phyloP scores from a whole-genome alignment of 2,329 filamentous ascomycete species.

The Leptographium procerum region DNA sequence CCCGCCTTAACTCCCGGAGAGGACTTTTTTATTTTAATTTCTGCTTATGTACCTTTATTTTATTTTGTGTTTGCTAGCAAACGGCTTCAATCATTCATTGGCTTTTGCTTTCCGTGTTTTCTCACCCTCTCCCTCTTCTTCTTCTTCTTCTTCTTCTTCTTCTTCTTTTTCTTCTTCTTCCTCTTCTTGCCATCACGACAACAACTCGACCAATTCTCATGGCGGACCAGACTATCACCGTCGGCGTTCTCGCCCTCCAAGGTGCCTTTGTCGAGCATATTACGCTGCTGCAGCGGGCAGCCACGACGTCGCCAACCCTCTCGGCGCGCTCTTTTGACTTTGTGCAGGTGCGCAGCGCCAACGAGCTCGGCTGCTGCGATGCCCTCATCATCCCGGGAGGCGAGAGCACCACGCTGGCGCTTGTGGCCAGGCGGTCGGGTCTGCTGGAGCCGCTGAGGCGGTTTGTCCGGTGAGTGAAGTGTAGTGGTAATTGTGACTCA shows the following conservation, averaged over 20 bases:
- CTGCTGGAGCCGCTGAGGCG: slow-evolving; percentile 74
- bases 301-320: slow-evolving; percentile 29
- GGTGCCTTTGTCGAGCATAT: slow-evolving; percentile 89
- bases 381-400: slow-evolving; percentile 85
- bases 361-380: slow-evolving; percentile 62
- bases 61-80: too few relatives aligned
- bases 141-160: too few relatives aligned
- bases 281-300: slow-evolving; percentile 59
- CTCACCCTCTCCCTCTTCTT: too few relatives aligned
- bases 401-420: slow-evolving; percentile 86
- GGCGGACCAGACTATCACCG: slow-evolving; percentile 27
- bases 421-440: slow-evolving; percentile 72
- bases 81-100: too few relatives aligned
- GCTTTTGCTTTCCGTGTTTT: too few relatives aligned
- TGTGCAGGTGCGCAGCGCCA: slow-evolving; percentile 66
- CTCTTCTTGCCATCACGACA: neutral
- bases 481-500: neutral
- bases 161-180: neutral
- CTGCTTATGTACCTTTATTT: too few relatives aligned
- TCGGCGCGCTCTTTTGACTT: slow-evolving; percentile 41
- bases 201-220: neutral
- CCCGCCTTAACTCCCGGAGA: neutral
- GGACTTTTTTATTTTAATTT: neutral
- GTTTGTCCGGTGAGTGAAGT: slow-evolving; percentile 67
- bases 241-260: slow-evolving; percentile 66